Base-by-base conservation (phyloP, 768 basidiomycete species). In the Rhizopogon roseolus region DNA sequence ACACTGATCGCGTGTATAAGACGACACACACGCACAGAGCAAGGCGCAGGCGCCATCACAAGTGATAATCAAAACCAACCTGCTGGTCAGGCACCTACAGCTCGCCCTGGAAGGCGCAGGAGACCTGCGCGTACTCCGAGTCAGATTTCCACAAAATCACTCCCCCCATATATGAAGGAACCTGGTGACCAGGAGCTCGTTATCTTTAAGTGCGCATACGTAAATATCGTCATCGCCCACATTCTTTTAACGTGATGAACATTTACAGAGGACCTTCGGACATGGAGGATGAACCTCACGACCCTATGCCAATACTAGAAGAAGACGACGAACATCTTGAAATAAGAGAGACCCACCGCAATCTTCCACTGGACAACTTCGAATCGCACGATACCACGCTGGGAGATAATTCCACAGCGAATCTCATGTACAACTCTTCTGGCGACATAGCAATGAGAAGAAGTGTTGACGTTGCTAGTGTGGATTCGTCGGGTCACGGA, bases 151-250 rank as follows among this genome's bases (percentile, higher is more conserved):
- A 89, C 88, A 7, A 81, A 78, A 28, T 90, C 86, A 5, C 66
- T 93, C 29, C 90, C 90, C 5, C 81, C 77, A 28, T 93, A 93
- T 60, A 88, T 81, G 73, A 90, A 90, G 68, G 90, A 93, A 56
- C 88, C 90, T 0, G 90, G 89, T 14, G 90, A 90, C 45, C 76
- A 85, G 38, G 90, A 93, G 65, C 75, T 93, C 28, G 90, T 93
- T 5, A 81, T 93, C 49, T 73, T 69, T 41, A 66, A 77, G 79
- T 80, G 55, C 57, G 73, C 8, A 27, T 42, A n/a, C 17, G 22
- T 32, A 16, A n/a, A 17, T 49, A 10, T 39, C 9, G 7, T 22
- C 32, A 22, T 32, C 11, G n/a, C 43, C 10, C 13, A 27, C 3
- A 11, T 11, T 37, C 25, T 49, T 49, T 43, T 34, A 34, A 54